phyloP scores from a whole-genome alignment of 2,329 filamentous ascomycete species.

The Cladosporium colombiae region DNA sequence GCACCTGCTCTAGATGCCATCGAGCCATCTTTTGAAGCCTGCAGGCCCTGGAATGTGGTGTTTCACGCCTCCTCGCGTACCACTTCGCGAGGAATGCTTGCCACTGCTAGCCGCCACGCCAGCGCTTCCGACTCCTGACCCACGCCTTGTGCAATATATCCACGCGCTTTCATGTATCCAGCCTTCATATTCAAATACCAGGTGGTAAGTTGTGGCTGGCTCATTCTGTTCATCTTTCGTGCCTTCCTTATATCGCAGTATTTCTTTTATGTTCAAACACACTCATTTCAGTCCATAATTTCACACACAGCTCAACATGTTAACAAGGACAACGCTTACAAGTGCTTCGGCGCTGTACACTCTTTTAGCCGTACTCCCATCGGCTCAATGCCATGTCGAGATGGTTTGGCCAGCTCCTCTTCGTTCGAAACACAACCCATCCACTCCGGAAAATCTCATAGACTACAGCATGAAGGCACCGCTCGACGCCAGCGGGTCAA shows the following conservation, averaged over 20 bases:
- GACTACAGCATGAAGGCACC: slow-evolving; percentile 75
- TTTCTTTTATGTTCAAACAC: background rate
- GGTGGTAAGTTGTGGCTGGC: slow-evolving; percentile 16
- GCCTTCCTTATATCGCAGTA: background rate
- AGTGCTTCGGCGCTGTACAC: slow-evolving; percentile 20
- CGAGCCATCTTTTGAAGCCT: background rate
- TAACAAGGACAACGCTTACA: slow-evolving; percentile 20
- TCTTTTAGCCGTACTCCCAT: slow-evolving; percentile 25
- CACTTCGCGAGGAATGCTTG: slow-evolving; percentile 14
- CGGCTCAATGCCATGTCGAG: slow-evolving; percentile 52
- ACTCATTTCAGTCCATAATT: background rate
- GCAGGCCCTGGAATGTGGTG: slow-evolving; percentile 13
- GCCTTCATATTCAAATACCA: slow-evolving; percentile 1
- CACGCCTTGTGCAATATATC: slow-evolving; percentile 7
- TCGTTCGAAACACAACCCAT: slow-evolving; percentile 52
- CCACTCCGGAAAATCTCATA: slow-evolving; percentile 47
- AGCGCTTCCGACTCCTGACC: slow-evolving; percentile 1
- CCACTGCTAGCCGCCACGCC: background rate
- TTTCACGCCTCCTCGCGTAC: slow-evolving; percentile 5
- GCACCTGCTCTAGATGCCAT: background rate
- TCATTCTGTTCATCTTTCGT: background rate
- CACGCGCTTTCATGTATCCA: slow-evolving; percentile 13
- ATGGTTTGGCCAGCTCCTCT: slow-evolving; percentile 58
- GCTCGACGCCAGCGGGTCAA: slow-evolving; percentile 58
- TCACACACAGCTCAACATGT: slow-evolving; percentile 21